Conservation (phyloP, 805 yeast genomes). For the Suhomyces vadensis region DNA sequence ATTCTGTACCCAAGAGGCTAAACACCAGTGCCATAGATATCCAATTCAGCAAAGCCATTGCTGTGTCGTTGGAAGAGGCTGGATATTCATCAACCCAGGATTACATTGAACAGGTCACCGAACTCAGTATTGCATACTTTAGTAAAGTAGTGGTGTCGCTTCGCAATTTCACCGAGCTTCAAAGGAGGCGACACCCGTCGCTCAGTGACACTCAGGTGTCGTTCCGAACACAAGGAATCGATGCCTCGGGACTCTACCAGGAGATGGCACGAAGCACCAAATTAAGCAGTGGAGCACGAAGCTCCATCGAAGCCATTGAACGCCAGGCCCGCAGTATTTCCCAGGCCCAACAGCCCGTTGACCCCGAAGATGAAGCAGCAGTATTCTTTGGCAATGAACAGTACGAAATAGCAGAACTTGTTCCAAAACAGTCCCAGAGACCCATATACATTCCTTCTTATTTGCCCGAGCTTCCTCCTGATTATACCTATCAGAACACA, state of each 20-base stretch:
- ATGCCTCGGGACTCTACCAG: constrained; percentile 38
- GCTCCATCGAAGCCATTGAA: constrained; percentile 10
- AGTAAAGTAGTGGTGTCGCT: constrained; percentile 41
- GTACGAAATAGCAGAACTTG: constrained; percentile 52
- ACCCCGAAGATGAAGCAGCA: constrained; percentile 39
- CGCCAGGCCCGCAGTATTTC: constrained; percentile 16
- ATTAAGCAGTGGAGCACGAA: constrained; percentile 6
- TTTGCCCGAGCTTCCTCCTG: constrained; percentile 91
- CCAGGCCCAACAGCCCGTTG: constrained; percentile 8
- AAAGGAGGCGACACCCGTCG: constrained; percentile 59
- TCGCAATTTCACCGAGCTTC: constrained; percentile 55
- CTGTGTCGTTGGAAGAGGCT: constrained; percentile 24
- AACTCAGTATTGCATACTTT: constrained; percentile 32
- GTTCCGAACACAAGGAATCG: constrained; percentile 43
- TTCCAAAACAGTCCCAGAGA: constrained; percentile 47
- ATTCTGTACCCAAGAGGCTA: background rate
- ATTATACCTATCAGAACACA: constrained; percentile 83
- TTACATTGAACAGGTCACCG: constrained; percentile 30
- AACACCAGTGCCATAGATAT: constrained; percentile 24
- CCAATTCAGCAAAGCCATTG: constrained; percentile 30
- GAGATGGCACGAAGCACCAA: constrained; percentile 22
- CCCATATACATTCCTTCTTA: constrained; percentile 63
- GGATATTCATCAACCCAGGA: constrained; percentile 25
- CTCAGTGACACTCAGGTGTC: constrained; percentile 51
- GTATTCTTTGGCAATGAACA: constrained; percentile 55